Evolutionary conservation across 73 alveolate species (phyloP).

Genomic region (Paramecium biaurelia): DNA sequence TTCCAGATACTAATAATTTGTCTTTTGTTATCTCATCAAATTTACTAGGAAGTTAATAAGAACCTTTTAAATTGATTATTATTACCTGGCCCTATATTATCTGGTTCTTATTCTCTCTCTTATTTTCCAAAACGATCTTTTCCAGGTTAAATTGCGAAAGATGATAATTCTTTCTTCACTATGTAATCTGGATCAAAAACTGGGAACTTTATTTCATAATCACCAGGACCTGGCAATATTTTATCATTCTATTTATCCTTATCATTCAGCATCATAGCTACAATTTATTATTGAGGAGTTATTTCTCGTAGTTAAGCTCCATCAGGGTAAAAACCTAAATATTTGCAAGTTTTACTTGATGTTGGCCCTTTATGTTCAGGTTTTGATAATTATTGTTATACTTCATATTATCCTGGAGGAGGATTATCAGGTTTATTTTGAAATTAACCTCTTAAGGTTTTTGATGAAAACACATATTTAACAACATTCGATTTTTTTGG

Average conservation of each 20-base stretch:
- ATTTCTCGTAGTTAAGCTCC: neutral
- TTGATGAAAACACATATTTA: slow-evolving; percentile 42
- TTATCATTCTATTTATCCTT: slow-evolving; percentile 11
- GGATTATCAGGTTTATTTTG: slow-evolving; percentile 24
- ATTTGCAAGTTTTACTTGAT: neutral
- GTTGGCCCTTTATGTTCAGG: slow-evolving; percentile 1
- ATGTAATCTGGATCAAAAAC: slow-evolving; percentile 51
- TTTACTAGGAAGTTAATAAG: neutral
- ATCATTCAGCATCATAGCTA: neutral
- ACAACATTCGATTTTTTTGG: neutral
- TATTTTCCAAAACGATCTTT: slow-evolving; percentile 49
- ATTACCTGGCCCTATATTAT: slow-evolving; percentile 40
- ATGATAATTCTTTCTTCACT: neutral
- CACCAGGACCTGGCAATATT: slow-evolving; percentile 52
- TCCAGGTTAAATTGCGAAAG: slow-evolving; percentile 22
- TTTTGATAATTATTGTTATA: neutral
- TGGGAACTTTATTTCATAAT: slow-evolving; percentile 51
- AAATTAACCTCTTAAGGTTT: slow-evolving; percentile 33
- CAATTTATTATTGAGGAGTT: neutral
- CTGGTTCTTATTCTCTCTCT: neutral
- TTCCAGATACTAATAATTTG: neutral
- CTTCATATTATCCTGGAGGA: slow-evolving; percentile 60
- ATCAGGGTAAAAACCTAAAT: neutral
- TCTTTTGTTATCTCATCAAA: slow-evolving; percentile 46
- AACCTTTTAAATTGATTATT: neutral